A percentile compares a stretch with the other conserved stretches of the same genome.
Conservation (phyloP, 2,329 filamentous ascomycete species). For the Colletotrichum falcatum region DNA sequence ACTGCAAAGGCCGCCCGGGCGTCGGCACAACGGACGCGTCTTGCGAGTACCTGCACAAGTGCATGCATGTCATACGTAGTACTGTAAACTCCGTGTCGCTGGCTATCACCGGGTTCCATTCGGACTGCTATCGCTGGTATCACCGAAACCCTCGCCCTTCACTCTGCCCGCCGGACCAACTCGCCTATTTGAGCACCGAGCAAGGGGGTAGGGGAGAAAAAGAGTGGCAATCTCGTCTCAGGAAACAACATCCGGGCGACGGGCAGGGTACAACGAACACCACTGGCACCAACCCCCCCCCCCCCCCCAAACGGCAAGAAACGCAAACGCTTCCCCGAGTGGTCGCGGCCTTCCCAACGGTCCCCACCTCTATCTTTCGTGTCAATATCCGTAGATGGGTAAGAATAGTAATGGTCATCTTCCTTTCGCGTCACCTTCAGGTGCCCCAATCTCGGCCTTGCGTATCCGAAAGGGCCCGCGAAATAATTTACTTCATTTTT, state of each 20-base stretch:
- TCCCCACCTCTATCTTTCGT: background rate
- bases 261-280: background rate
- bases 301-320: background rate
- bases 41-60: background rate
- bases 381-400: no score
- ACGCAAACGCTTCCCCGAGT: background rate
- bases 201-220: no score
- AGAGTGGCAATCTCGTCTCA: background rate
- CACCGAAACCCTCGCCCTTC: constrained; percentile 16
- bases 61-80: no score
- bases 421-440: background rate
- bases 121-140: constrained; percentile 27
- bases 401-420: no score
- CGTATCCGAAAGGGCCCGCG: background rate
- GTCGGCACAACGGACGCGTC: background rate
- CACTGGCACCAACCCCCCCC: no score
- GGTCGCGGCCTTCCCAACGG: background rate
- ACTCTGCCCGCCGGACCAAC: background rate
- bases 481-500: background rate
- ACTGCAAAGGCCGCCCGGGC: constrained; percentile 4
- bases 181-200: constrained; percentile 19
- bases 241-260: background rate
- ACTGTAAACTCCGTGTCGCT: background rate
- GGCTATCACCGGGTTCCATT: background rate
- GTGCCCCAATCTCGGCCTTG: background rate